Evolutionary conservation across 495 filamentous ascomycete species (phyloP).

Genomic region (Mycothermus thermophilus): DNA sequence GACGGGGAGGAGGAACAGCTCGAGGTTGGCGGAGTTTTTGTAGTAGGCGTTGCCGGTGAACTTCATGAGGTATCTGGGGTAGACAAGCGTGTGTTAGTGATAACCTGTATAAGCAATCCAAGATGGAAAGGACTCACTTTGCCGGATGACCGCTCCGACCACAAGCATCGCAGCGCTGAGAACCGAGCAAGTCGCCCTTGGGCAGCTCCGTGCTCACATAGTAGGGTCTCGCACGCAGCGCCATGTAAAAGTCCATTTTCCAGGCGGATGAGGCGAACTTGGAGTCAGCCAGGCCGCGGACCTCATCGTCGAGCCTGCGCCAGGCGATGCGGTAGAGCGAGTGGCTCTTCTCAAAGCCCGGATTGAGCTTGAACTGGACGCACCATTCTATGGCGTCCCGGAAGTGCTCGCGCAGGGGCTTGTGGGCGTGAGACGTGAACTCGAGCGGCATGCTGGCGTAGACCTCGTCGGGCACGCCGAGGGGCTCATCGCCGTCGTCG

Average conservation of each 20-base stretch:
- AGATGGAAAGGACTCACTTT: conserved; percentile 21
- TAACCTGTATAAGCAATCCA: too few species aligned
- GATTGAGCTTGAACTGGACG: conserved; percentile 57
- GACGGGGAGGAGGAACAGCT: conserved; percentile 4
- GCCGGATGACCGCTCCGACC: conserved; percentile 56
- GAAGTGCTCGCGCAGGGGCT: conserved; percentile 64
- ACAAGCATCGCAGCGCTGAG: conserved; percentile 59
- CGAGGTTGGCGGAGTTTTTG: conserved; percentile 30
- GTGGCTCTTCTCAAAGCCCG: conserved; percentile 49
- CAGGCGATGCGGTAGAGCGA: conserved; percentile 58
- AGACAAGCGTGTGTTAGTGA: too few species aligned
- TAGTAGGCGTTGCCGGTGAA: conserved; percentile 60
- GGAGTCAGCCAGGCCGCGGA: conserved; percentile 49
- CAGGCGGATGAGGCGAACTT: conserved; percentile 65
- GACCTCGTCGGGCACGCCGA: conserved; percentile 45
- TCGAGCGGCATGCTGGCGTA: conserved; percentile 48
- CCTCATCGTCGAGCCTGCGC: conserved; percentile 59
- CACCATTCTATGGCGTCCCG: conserved; percentile 71
- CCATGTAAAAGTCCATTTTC: conserved; percentile 49
- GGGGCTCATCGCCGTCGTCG: conserved; percentile 47
- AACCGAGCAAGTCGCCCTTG: conserved; percentile 17
- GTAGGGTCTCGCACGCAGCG: conserved; percentile 51
- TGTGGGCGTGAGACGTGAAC: conserved; percentile 51
- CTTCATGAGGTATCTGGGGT: conserved; percentile 36
- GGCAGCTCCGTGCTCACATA: conserved; percentile 15